Conservation (phyloP, 768 basidiomycete species). For the Lactarius indigo region DNA sequence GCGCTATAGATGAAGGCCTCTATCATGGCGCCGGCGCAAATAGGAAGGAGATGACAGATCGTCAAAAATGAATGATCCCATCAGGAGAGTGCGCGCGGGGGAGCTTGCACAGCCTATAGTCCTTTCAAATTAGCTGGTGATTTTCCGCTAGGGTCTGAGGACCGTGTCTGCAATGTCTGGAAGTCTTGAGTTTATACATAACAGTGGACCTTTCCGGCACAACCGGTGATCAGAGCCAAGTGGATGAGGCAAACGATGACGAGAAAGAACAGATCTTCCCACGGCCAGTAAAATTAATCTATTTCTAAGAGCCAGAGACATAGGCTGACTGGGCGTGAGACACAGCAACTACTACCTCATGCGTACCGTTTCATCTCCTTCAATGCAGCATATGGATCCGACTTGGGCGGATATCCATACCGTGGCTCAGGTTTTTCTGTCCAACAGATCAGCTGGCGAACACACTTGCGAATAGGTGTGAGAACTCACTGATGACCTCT, state of each 20-base stretch:
- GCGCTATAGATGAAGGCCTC: too few species aligned
- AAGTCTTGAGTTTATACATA: neutral
- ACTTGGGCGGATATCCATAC: slow-evolving; percentile 51
- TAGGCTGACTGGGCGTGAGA: neutral
- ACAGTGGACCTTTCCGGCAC: neutral
- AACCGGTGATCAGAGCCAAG: neutral
- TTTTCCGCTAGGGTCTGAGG: neutral
- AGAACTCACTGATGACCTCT: slow-evolving; percentile 62
- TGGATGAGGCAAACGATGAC: neutral
- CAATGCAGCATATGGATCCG: slow-evolving; percentile 52
- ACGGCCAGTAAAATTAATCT: neutral
- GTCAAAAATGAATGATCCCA: neutral
- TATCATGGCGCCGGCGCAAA: neutral
- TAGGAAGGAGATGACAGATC: neutral
- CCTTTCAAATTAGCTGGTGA: neutral
- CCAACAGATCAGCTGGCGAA: slow-evolving; percentile 16
- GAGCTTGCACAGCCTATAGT: neutral
- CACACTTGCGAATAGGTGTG: neutral
- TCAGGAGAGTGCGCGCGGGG: neutral
- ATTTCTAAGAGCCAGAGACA: neutral
- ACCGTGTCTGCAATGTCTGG: neutral
- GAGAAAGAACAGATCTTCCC: neutral
- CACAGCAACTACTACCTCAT: neutral
- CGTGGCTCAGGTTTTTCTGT: slow-evolving; percentile 50
- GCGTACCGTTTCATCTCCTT: slow-evolving; percentile 33